phyloP scores from a whole-genome alignment of 371 early-diverging fungal species.

The Apophysomyces trapeziformis region DNA sequence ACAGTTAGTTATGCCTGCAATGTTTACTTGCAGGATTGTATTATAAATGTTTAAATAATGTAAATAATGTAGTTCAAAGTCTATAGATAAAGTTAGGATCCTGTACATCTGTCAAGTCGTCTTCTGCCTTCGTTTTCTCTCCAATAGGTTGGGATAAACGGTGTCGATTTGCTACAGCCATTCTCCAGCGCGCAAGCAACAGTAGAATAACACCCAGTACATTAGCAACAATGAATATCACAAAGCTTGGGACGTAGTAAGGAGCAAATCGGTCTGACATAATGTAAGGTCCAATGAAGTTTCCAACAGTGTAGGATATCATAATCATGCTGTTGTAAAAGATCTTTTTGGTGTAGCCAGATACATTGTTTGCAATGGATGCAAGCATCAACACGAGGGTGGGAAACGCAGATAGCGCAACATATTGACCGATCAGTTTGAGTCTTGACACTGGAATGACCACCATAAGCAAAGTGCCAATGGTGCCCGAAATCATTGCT shows the following conservation, averaged over 20 bases:
- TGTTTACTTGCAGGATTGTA: too few relatives aligned
- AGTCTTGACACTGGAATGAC: constrained; percentile 30
- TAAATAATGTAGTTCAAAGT: constrained; percentile 16
- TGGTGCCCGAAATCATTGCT: constrained; percentile 30
- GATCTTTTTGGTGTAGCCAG: constrained; percentile 23
- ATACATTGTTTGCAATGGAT: constrained; percentile 14
- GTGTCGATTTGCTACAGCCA: constrained; percentile 27
- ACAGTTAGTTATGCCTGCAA: too few relatives aligned
- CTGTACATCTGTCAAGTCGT: constrained; percentile 36
- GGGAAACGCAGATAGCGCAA: constrained; percentile 7
- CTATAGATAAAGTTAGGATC: constrained; percentile 41
- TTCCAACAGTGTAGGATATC: constrained; percentile 19
- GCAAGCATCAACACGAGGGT: constrained; percentile 15
- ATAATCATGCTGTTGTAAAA: constrained; percentile 17
- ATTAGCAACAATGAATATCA: constrained; percentile 20
- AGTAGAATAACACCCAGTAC: constrained; percentile 18
- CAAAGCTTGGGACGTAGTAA: constrained; percentile 20
- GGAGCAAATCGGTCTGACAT: constrained; percentile 23
- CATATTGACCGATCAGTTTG: constrained; percentile 17
- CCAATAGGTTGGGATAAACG: constrained; percentile 19
- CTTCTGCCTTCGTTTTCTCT: constrained; percentile 26
- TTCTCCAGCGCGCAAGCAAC: constrained; percentile 24
- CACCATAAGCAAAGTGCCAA: constrained; percentile 37
- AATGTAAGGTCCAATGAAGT: constrained; percentile 29
- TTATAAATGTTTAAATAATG: too few relatives aligned